These are phyloP conservation scores for Euclidium syriacum DNA, from an alignment of 345 rosid genomes.

Conservation along the genomic window DNA sequence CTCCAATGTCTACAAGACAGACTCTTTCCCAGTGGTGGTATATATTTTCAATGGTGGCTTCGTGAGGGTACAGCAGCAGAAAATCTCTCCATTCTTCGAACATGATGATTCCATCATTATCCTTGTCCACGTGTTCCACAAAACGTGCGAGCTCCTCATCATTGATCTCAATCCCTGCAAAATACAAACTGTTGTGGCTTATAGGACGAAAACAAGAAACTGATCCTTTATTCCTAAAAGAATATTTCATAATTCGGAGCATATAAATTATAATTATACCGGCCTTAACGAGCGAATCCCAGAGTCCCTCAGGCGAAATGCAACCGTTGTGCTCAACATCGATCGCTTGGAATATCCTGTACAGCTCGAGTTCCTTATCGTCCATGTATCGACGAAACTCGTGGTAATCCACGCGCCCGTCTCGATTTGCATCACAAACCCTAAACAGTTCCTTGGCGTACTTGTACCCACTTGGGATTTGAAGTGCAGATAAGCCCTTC, in stretches of 20 bases:
- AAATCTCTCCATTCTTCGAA: conserved; percentile 97
- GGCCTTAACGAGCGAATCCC: conserved; percentile 66
- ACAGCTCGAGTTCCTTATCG: conserved; percentile 68
- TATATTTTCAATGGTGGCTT: conserved; percentile 88
- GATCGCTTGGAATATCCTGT: conserved; percentile 63
- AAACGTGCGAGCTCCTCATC: conserved; percentile 85
- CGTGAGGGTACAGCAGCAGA: conserved; percentile 87
- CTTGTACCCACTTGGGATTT: conserved; percentile 60
- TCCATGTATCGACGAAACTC: conserved; percentile 77
- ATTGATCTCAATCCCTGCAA: conserved; percentile 71
- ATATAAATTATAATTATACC: conserved; percentile 33
- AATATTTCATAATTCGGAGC: neutral
- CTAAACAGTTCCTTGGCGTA: conserved; percentile 61
- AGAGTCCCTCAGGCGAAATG: conserved; percentile 70
- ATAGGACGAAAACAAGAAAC: conserved; percentile 48
- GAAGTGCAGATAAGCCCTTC: conserved; percentile 49
- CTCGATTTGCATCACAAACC: conserved; percentile 59
- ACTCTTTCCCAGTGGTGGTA: conserved; percentile 85
- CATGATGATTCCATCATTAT: conserved; percentile 79
- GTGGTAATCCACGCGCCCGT: conserved; percentile 59
- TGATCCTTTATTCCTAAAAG: too few species aligned
- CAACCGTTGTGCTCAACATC: conserved; percentile 70
- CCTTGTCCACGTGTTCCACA: conserved; percentile 93
- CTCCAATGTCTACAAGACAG: conserved; percentile 86
- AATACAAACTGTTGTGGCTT: conserved; percentile 46